These are phyloP conservation scores for Quercus tomentella DNA, from an alignment of 331 rosid genomes.

Conservation along the genomic window DNA sequence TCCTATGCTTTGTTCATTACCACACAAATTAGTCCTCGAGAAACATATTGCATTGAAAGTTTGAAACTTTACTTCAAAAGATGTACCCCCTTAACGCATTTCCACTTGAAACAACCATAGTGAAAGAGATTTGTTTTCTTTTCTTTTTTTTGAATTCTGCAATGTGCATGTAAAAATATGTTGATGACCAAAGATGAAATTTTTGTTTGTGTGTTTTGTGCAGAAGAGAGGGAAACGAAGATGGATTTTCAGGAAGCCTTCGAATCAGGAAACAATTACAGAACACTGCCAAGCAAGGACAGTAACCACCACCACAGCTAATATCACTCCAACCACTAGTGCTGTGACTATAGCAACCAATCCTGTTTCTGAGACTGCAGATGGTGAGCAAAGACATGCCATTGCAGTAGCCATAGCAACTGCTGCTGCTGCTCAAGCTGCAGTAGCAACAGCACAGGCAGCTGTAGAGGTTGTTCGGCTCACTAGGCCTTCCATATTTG, in stretches of 20 bases:
- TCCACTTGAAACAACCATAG: neutral
- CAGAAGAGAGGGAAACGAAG: constrained; percentile 56
- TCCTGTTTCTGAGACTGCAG: neutral
- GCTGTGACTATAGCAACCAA: neutral
- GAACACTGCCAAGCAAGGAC: constrained; percentile 19
- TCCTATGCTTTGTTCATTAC: neutral
- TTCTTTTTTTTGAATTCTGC: neutral
- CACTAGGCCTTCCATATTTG: constrained; percentile 35
- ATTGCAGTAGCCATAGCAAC: constrained; percentile 42
- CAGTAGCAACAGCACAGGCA: constrained; percentile 39
- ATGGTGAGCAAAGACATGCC: constrained; percentile 23
- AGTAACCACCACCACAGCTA: constrained; percentile 18
- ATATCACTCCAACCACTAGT: neutral
- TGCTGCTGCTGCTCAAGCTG: constrained; percentile 38
- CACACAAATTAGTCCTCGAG: neutral
- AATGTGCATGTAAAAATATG: neutral
- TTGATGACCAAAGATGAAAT: too few species aligned
- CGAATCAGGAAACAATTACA: constrained; percentile 25
- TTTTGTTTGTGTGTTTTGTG: neutral
- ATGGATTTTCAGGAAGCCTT: constrained; percentile 50
- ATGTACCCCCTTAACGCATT: neutral
- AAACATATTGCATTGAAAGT: neutral
- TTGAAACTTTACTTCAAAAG: neutral
- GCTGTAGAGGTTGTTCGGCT: constrained; percentile 33
- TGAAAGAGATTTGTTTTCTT: neutral